Conservation (phyloP, 2,329 filamentous ascomycete species). For the Coniochaeta sp. region DNA sequence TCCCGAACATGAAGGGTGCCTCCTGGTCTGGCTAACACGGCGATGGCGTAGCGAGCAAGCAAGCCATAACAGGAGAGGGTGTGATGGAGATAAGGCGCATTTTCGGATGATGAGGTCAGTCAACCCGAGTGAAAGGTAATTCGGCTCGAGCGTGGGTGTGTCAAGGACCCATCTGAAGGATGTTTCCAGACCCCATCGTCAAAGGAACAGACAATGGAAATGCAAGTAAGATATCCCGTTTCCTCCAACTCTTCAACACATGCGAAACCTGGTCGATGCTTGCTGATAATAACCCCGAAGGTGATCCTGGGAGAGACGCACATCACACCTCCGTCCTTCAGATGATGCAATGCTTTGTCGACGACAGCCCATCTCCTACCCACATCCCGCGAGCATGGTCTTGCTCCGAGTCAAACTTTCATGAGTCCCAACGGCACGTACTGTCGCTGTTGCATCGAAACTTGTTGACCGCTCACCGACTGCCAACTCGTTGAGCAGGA, state of each 20-base stretch:
- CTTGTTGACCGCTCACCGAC: not conserved
- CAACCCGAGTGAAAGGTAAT: not conserved
- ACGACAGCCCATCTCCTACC: no score
- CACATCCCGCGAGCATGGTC: not conserved
- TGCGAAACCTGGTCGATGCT: not conserved
- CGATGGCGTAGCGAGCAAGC: not conserved
- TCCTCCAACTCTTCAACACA: no score
- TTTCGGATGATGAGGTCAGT: conserved; percentile 2
- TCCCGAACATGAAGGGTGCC: not conserved
- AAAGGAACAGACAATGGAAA: not conserved
- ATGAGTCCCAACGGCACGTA: not conserved
- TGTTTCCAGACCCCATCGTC: not conserved
- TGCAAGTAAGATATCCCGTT: not conserved
- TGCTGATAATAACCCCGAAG: not conserved
- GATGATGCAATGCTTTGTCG: not conserved
- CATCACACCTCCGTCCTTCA: not conserved
- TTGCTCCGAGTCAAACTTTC: not conserved
- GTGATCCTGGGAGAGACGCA: not conserved
- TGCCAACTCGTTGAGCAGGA: not conserved
- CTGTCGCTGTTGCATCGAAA: not conserved
- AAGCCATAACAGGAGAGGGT: not conserved
- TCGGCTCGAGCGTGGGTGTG: not conserved
- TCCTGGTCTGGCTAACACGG: not conserved
- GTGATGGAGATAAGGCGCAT: not conserved
- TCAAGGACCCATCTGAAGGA: not conserved